phyloP scores from a whole-genome alignment of 495 filamentous ascomycete genomes.

The Aspergillus kassunensis region DNA sequence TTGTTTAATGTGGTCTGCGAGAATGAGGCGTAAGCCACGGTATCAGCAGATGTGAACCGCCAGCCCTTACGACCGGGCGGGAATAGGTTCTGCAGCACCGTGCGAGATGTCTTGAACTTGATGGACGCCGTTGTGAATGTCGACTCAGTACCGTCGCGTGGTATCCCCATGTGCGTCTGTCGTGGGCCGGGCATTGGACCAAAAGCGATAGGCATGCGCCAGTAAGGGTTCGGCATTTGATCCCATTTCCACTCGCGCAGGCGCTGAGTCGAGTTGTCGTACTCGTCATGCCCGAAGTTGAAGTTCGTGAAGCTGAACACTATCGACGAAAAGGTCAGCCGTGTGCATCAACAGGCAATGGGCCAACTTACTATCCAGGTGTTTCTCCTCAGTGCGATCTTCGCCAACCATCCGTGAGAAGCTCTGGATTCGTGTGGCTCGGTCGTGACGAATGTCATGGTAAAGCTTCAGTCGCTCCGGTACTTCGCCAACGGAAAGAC shows the following conservation, averaged over 20 bases:
- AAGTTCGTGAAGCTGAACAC: conserved; percentile 44
- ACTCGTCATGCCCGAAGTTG: conserved; percentile 53
- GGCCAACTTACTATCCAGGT: conserved; percentile 2
- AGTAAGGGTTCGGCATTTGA: conserved; percentile 29
- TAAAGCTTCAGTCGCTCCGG: conserved; percentile 48
- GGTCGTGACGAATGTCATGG: conserved; percentile 43
- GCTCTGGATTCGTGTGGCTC: conserved; percentile 45
- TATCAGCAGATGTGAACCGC: conserved; percentile 37
- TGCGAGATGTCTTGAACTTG: conserved; percentile 46
- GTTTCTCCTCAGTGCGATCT: conserved; percentile 32
- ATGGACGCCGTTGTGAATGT: conserved; percentile 43
- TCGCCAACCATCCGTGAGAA: conserved; percentile 43
- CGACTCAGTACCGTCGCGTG: conserved; percentile 15
- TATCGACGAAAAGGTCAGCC: conserved; percentile 2
- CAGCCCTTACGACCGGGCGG: conserved; percentile 22
- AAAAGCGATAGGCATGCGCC: conserved; percentile 44
- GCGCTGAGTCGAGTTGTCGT: conserved; percentile 39
- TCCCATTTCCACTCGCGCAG: conserved; percentile 37
- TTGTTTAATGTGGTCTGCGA: conserved; percentile 34
- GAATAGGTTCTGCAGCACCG: conserved; percentile 47
- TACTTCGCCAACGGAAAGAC: conserved; percentile 33
- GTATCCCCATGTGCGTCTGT: conserved; percentile 25
- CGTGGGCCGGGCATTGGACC: conserved; percentile 46
- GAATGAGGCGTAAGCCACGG: conserved; percentile 42
- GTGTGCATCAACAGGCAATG: conserved; percentile 14